These are phyloP conservation scores for Globisporangium solare DNA, from an alignment of 352 stramenopile genomes.

Conservation along the genomic window DNA sequence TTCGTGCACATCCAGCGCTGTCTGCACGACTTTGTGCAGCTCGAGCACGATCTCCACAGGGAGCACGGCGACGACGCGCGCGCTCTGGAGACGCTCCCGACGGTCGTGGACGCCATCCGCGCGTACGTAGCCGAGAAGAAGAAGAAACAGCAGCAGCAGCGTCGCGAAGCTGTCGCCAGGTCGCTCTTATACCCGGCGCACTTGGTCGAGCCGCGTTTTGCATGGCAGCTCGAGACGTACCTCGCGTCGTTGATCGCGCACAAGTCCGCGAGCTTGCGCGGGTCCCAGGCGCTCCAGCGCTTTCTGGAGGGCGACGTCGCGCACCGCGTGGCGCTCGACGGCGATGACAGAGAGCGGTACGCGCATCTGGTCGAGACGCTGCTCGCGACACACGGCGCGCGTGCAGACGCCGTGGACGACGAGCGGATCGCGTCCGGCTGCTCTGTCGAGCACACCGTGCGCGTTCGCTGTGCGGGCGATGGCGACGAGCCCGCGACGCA, in stretches of 20 bases:
- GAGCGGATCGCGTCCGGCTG: slow-evolving; percentile 4
- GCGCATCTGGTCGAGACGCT: neutral
- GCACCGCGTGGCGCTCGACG: too few species aligned
- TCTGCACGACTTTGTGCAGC: slow-evolving; percentile 3
- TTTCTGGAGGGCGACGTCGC: neutral
- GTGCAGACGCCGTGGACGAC: too few species aligned
- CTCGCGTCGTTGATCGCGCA: neutral
- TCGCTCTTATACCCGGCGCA: neutral
- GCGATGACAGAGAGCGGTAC: too few species aligned
- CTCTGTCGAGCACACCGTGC: neutral
- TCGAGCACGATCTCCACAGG: neutral
- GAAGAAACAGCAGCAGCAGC: neutral
- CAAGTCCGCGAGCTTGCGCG: neutral
- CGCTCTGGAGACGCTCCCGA: neutral
- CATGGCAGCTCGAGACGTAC: slow-evolving; percentile 3
- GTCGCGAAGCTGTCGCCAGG: too few species aligned
- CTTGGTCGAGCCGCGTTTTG: neutral
- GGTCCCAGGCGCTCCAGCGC: neutral
- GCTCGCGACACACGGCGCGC: neutral
- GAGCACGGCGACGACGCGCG: neutral
- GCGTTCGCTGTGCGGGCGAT: neutral
- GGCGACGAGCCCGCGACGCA: neutral
- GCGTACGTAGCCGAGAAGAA: neutral
- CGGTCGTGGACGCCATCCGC: neutral
- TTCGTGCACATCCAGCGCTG: slow-evolving; percentile 1